Percentiles rank a stretch among this genome's conserved stretches.
Evolutionary conservation across 2,329 filamentous ascomycete species (phyloP).

Genomic region (Cladophialophora chaetospira): DNA sequence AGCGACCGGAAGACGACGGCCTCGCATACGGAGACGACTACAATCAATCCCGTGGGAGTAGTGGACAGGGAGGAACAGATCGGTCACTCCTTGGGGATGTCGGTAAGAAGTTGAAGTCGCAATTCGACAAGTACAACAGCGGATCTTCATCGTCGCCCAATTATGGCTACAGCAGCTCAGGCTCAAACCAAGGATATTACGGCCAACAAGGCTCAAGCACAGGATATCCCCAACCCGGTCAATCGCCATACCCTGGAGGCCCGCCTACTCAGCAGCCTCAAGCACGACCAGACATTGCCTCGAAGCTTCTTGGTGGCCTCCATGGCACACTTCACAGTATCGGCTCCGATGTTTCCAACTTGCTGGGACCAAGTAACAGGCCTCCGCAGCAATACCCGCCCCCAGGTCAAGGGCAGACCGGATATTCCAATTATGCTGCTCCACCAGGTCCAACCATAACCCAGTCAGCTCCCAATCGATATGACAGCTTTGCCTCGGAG

Average conservation of each 20-base stretch:
- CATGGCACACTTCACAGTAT: slow-evolving; percentile 52
- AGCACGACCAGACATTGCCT: slow-evolving; percentile 33
- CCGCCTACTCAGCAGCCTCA: slow-evolving; percentile 26
- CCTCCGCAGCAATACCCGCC: slow-evolving; percentile 31
- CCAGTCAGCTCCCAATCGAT: slow-evolving; percentile 44
- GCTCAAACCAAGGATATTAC: slow-evolving; percentile 34
- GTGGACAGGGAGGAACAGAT: slow-evolving; percentile 44
- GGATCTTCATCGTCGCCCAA: slow-evolving; percentile 21
- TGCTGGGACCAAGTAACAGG: slow-evolving; percentile 41
- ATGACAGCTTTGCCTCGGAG: slow-evolving; percentile 67
- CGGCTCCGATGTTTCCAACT: slow-evolving; percentile 49
- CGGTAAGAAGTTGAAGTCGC: slow-evolving; percentile 50
- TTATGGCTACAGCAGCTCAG: slow-evolving; percentile 32
- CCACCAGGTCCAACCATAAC: slow-evolving; percentile 2
- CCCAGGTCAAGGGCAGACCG: slow-evolving; percentile 15
- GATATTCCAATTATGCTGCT: slow-evolving; percentile 16
- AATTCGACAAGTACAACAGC: slow-evolving; percentile 36
- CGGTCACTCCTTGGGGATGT: slow-evolving; percentile 57
- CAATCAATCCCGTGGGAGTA: slow-evolving; percentile 36
- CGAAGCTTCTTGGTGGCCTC: slow-evolving; percentile 53
- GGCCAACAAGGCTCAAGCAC: slow-evolving; percentile 20
- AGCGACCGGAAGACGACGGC: slow-evolving; percentile 48
- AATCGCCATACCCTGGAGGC: slow-evolving; percentile 28
- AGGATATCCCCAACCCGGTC: slow-evolving; percentile 13
- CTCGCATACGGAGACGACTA: slow-evolving; percentile 59